A percentile compares a stretch with the other conserved stretches of the same genome.
These are phyloP conservation scores for Entophlyctis luteolus DNA, from an alignment of 192 early-diverging fungal genomes.

Conservation along the genomic window DNA sequence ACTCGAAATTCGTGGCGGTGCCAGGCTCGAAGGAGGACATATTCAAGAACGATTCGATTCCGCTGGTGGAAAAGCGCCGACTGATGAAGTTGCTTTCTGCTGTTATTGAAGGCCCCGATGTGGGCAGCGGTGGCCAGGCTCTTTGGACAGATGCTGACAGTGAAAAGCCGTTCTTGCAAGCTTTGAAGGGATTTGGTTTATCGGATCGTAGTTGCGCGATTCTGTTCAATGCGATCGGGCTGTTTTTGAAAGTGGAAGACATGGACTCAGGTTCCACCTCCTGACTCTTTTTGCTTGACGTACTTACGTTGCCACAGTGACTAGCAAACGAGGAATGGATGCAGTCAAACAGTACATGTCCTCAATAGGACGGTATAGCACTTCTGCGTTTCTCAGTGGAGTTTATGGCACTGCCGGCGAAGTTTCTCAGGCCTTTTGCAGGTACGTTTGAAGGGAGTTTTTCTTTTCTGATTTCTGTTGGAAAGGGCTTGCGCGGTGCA, in stretches of 20 bases:
- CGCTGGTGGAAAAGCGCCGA: conserved; percentile 79
- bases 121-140: not conserved
- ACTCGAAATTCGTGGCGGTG: conserved; percentile 51
- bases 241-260: conserved; percentile 11
- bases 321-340: conserved; percentile 62
- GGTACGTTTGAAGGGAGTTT: conserved; percentile 32
- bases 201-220: conserved; percentile 8
- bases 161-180: conserved; percentile 9
- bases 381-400: conserved; percentile 73
- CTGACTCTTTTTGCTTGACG: not conserved
- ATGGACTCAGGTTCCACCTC: not conserved
- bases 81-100: conserved; percentile 82
- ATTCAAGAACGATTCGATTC: conserved; percentile 71
- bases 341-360: conserved; percentile 62
- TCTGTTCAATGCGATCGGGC: conserved; percentile 36
- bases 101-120: conserved; percentile 6
- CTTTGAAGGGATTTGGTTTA: conserved; percentile 20
- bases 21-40: conserved; percentile 90
- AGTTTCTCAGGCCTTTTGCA: conserved; percentile 85
- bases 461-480: not conserved
- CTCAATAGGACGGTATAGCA: conserved; percentile 83
- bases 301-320: conserved; percentile 24
- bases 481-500: conserved; percentile 79
- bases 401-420: conserved; percentile 89
- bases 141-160: not conserved